Base-by-base conservation (phyloP, 371 early-diverging fungal genomes). In the Syncephalastrum racemosum region DNA sequence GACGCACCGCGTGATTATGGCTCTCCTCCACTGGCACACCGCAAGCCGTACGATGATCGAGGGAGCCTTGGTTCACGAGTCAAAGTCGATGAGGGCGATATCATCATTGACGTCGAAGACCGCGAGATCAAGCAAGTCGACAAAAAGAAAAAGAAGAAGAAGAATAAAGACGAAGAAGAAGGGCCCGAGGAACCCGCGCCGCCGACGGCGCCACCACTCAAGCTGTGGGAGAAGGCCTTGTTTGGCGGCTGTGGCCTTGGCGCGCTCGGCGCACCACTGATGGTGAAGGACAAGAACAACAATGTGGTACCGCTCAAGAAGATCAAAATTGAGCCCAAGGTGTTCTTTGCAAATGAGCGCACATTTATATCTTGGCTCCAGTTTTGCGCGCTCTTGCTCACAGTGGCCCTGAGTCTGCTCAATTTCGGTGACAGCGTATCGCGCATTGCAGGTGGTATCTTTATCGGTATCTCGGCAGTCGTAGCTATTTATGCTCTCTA, bases 331-430 rank as follows among this genome's bases (percentile, higher is more conserved):
- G 99, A 99, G 64, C 99, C 99, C 53, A 99, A 99, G 77, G 98
- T 98, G 19, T 99, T 91, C 74, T 99, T 99, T 79, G 99, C 99
- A 48, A 99, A 99, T 67, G 99, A 99, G 80, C 85, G 99, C 55
- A 99, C 99, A 3, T 99, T 99, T 77, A 80, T 99, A 46, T 85
- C 94, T 15, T 92, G 92, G 92, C 77, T 92, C 39, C 85, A 90
- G 70, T 90, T 92, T 66, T 79, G 89, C 31, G 85, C 89, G 6
- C 66, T 91, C 49, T 65, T 94, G 5, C 82, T 89, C 3, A 87
- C 87, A 6, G 76, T 95, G 4, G 85, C 91, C 19, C 65, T 95
- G 25, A 93, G 87, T n/a, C 63, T 95, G 59, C 71, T 95, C 25
- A 95, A 95, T 73, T 91, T 92, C 83, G 92, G 92, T 50, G 90